Conservation (phyloP, 306 rosid species). For the Dalbergia oliveri region DNA sequence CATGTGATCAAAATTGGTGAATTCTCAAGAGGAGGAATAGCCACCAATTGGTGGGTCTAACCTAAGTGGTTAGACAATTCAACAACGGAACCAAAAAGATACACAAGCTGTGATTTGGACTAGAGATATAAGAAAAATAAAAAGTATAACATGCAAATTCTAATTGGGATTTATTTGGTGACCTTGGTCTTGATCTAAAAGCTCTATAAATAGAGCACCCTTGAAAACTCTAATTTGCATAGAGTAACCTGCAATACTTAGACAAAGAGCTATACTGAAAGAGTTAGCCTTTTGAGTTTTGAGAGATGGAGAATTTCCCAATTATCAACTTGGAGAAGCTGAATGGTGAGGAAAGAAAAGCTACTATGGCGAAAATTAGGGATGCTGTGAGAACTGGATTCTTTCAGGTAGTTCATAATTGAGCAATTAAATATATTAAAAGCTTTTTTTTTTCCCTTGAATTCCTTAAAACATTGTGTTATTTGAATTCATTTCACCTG, state of each 20-base stretch:
- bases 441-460: neutral
- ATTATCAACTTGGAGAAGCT: conserved; percentile 72
- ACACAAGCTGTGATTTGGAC: conserved; percentile 1
- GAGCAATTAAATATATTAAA: too few species aligned
- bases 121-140: neutral
- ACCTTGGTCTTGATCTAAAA: neutral
- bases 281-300: neutral
- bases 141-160: conserved; percentile 5
- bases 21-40: conserved; percentile 33
- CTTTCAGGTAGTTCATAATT: conserved; percentile 70
- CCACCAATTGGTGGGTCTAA: conserved; percentile 40
- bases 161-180: neutral
- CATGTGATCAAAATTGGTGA: conserved; percentile 20
- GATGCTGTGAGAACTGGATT: conserved; percentile 98
- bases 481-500: too few species aligned
- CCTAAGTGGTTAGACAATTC: conserved; percentile 41
- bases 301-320: conserved; percentile 75
- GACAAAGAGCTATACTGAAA: neutral
- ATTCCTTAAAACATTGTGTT: too few species aligned
- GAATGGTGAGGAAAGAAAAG: conserved; percentile 71
- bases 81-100: conserved; percentile 46
- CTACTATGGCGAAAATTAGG: conserved; percentile 70
- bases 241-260: too few species aligned
- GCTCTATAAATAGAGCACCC: conserved; percentile 47
- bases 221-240: too few species aligned